A percentile compares a stretch with the other conserved stretches of the same genome.
These are phyloP conservation scores for Diplocarpon rosae DNA, from an alignment of 2,329 filamentous ascomycete genomes.

Conservation along the genomic window DNA sequence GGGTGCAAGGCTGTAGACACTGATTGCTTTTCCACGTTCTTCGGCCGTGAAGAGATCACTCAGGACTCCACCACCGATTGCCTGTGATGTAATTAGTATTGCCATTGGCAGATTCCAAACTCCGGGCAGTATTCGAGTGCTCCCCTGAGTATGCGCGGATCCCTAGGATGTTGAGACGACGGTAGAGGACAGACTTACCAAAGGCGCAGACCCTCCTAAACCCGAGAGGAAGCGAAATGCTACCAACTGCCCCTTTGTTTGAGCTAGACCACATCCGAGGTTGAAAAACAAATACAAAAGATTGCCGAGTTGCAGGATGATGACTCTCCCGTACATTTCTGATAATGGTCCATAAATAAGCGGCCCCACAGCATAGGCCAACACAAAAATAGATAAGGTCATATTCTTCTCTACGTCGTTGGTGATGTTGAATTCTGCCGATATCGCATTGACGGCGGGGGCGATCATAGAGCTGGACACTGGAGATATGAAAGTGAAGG, in stretches of 20 bases:
- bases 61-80: conserved; percentile 34
- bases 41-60: conserved; percentile 38
- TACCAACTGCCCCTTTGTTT: conserved; percentile 34
- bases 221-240: conserved; percentile 37
- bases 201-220: conserved; percentile 36
- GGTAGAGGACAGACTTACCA: conserved; percentile 11
- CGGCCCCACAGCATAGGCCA: conserved; percentile 36
- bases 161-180: neutral
- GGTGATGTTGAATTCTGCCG: conserved; percentile 41
- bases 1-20: conserved; percentile 26
- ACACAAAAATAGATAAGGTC: conserved; percentile 36
- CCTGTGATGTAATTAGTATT: conserved; percentile 1
- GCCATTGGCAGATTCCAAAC: no score
- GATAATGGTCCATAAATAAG: conserved; percentile 50
- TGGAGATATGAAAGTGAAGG: conserved; percentile 40
- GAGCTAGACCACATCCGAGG: conserved; percentile 37
- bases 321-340: conserved; percentile 37
- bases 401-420: conserved; percentile 34
- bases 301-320: conserved; percentile 34
- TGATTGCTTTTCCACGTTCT: conserved; percentile 34
- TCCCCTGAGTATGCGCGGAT: no score
- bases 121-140: no score
- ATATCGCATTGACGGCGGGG: conserved; percentile 39
- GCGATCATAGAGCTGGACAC: conserved; percentile 44
- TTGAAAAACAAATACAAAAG: conserved; percentile 44